phyloP scores from a whole-genome alignment of 2,329 filamentous ascomycete genomes.

The Trichoderma semiorbis region DNA sequence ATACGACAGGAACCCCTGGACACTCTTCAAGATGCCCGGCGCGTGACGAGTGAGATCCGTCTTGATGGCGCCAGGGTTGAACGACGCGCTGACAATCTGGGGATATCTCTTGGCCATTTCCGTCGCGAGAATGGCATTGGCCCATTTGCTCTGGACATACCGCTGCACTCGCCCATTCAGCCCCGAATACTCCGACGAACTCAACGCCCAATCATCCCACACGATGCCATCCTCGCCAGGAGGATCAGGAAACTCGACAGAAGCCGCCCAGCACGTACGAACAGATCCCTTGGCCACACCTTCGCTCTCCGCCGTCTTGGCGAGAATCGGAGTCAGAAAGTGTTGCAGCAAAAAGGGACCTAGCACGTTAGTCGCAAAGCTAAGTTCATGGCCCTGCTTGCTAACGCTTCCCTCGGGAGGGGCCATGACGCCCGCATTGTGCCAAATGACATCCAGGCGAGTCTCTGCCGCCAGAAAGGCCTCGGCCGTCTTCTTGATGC shows the following conservation, averaged over 20 bases:
- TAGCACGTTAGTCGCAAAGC: conserved; percentile 39
- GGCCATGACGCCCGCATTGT: conserved; percentile 42
- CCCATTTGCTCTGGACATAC: conserved; percentile 8
- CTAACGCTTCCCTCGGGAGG: conserved; percentile 36
- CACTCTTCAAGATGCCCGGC: neutral
- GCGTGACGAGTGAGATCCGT: conserved; percentile 3
- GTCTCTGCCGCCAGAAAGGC: conserved; percentile 25
- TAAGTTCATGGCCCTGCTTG: conserved; percentile 38
- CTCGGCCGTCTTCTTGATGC: conserved; percentile 29
- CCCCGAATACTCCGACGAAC: neutral
- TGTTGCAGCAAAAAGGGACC: conserved; percentile 37
- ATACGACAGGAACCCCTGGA: neutral
- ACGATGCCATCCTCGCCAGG: conserved; percentile 25
- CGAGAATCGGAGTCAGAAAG: conserved; percentile 22
- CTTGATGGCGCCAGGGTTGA: neutral
- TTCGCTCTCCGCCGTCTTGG: neutral
- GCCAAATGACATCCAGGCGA: conserved; percentile 24
- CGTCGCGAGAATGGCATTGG: conserved; percentile 1
- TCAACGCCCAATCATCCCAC: conserved; percentile 22
- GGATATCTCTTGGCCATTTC: conserved; percentile 9
- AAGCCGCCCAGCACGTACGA: neutral
- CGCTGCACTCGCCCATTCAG: conserved; percentile 21
- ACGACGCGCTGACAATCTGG: conserved; percentile 23
- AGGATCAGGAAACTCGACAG: neutral
- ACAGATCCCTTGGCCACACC: neutral